These are phyloP conservation scores for Puccinia brachypodii DNA, from an alignment of 1,284 basidiomycete species.

Conservation along the genomic window DNA sequence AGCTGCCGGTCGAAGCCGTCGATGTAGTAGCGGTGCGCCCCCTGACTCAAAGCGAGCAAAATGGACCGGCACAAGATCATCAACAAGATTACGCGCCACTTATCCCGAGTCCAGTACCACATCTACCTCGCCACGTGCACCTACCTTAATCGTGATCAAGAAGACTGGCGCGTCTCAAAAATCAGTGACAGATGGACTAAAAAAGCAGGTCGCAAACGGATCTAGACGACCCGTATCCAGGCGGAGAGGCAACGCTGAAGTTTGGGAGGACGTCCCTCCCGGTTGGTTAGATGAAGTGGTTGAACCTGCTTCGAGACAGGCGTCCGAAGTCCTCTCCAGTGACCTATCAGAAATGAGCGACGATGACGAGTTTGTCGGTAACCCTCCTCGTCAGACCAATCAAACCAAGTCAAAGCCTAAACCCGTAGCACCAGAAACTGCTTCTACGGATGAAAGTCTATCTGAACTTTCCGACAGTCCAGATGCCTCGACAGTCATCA, in stretches of 20 bases:
- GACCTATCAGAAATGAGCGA: slow-evolving; percentile 37
- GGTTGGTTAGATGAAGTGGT: slow-evolving; percentile 39
- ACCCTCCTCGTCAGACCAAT: not conserved
- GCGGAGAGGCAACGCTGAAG: not conserved
- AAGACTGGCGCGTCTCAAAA: not conserved
- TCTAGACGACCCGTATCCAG: slow-evolving; percentile 7
- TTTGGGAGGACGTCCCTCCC: slow-evolving; percentile 32
- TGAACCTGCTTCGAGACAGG: not conserved
- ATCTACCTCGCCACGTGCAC: slow-evolving; percentile 10
- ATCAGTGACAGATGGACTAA: not conserved
- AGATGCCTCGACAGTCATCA: slow-evolving; percentile 7
- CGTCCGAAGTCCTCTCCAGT: slow-evolving; percentile 30
- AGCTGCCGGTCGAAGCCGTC: not conserved
- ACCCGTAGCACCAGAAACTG: not conserved
- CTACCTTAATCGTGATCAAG: slow-evolving; percentile 35
- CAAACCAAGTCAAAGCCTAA: not conserved
- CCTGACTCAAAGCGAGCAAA: slow-evolving; percentile 23
- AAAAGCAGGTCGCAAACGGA: not conserved
- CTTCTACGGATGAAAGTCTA: slow-evolving; percentile 1
- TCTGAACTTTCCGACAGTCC: slow-evolving; percentile 8
- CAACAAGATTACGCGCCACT: slow-evolving; percentile 17
- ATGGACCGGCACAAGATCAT: slow-evolving; percentile 24
- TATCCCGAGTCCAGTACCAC: not conserved
- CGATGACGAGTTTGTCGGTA: slow-evolving; percentile 9
- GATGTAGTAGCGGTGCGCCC: not conserved